phyloP scores from a whole-genome alignment of 1,284 basidiomycete genomes.

The Cystobasidium slooffiae region DNA sequence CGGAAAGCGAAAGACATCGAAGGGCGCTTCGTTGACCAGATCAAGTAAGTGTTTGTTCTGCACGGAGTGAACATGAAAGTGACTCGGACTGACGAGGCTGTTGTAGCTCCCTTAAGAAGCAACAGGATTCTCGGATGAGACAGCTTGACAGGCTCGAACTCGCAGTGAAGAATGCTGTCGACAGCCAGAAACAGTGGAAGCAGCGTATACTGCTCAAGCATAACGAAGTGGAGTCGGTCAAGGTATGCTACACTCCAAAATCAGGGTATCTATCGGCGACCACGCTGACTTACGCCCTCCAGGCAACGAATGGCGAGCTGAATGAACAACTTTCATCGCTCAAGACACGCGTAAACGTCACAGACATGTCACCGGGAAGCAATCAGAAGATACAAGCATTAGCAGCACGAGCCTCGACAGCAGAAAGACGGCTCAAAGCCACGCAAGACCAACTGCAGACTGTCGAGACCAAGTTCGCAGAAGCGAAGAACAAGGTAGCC shows the following conservation, averaged over 20 bases:
- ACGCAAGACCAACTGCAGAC: conserved; percentile 79
- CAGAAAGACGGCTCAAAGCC: conserved; percentile 79
- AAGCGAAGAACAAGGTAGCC: conserved; percentile 70
- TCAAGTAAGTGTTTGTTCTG: conserved; percentile 58
- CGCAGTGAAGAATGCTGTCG: conserved; percentile 79
- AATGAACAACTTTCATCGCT: conserved; percentile 71
- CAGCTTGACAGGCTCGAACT: conserved; percentile 92
- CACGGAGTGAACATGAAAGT: background rate
- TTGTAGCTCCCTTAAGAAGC: conserved; percentile 73
- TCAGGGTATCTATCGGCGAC: background rate
- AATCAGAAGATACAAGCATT: conserved; percentile 68
- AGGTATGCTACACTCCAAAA: conserved; percentile 61
- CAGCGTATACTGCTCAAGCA: conserved; percentile 80
- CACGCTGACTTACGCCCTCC: conserved; percentile 1
- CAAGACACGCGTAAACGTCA: conserved; percentile 59
- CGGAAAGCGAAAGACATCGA: conserved; percentile 82
- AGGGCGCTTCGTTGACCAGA: conserved; percentile 69
- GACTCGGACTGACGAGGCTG: background rate
- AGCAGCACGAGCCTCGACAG: conserved; percentile 71
- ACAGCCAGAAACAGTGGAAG: conserved; percentile 84
- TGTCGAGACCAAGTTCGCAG: conserved; percentile 79
- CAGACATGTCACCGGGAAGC: conserved; percentile 59
- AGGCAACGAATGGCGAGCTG: conserved; percentile 78
- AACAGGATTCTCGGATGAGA: conserved; percentile 84
- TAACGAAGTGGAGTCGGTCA: conserved; percentile 82